phyloP scores from a whole-genome alignment of 2,329 filamentous ascomycete species.

The Calonectria multiphialidica region DNA sequence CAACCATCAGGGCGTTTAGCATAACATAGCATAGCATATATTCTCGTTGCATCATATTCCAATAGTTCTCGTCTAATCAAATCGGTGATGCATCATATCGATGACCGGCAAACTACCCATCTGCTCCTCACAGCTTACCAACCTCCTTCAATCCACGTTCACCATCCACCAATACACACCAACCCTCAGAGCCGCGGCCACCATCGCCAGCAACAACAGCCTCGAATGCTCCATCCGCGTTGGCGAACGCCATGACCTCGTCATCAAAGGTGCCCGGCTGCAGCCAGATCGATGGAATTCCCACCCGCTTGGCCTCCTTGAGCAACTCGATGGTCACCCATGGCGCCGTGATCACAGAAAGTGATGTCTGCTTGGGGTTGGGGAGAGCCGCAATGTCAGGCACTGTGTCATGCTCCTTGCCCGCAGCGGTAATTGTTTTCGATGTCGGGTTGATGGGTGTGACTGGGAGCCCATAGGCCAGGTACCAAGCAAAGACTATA shows the following conservation, averaged over 20 bases:
- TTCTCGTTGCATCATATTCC: background rate
- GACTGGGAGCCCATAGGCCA: conserved; percentile 78
- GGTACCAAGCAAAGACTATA: conserved; percentile 91
- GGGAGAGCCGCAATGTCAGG: conserved; percentile 74
- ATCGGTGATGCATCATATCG: background rate
- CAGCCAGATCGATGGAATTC: conserved; percentile 84
- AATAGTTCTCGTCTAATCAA: background rate
- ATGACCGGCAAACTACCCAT: background rate
- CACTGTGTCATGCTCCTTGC: conserved; percentile 72
- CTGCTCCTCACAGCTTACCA: conserved; percentile 59
- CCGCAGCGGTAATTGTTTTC: conserved; percentile 71
- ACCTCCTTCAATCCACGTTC: conserved; percentile 71
- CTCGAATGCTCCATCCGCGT: conserved; percentile 70
- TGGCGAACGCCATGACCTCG: conserved; percentile 77
- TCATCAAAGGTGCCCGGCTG: conserved; percentile 92
- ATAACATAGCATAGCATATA: background rate
- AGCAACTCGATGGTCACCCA: conserved; percentile 80
- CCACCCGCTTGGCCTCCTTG: conserved; percentile 79
- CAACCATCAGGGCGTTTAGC: background rate
- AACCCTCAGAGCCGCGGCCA: conserved; percentile 77
- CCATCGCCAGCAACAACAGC: conserved; percentile 77
- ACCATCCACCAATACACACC: conserved; percentile 90
- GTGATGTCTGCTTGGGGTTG: conserved; percentile 75
- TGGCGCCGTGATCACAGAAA: conserved; percentile 92
- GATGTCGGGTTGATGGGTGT: conserved; percentile 86